A percentile compares a stretch with the other conserved stretches of the same genome.
Evolutionary conservation across 805 yeast genomes (phyloP).

Genomic region (Saccharomyces jurei): DNA sequence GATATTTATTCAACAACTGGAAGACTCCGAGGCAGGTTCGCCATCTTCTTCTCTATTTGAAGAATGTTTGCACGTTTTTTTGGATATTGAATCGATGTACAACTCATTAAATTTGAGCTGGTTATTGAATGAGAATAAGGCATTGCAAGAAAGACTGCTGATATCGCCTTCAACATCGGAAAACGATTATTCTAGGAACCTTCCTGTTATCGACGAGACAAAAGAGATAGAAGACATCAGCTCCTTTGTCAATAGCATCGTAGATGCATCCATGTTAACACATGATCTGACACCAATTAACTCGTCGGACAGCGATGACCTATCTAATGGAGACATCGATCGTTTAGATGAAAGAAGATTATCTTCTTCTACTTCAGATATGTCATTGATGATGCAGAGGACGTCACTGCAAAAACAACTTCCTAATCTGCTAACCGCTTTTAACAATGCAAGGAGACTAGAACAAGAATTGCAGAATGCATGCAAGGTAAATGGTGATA

Average conservation of each 20-base stretch:
- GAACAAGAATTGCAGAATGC: constrained; percentile 40
- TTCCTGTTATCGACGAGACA: not conserved
- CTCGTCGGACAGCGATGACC: not conserved
- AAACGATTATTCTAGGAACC: not conserved
- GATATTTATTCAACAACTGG: constrained; percentile 49
- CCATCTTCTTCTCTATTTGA: constrained; percentile 51
- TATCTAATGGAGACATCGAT: not conserved
- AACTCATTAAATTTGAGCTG: constrained; percentile 41
- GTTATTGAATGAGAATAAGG: constrained; percentile 26
- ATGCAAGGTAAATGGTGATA: not conserved
- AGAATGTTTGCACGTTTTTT: constrained; percentile 60
- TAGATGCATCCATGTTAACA: not conserved
- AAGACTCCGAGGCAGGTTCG: constrained; percentile 39
- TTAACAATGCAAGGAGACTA: constrained; percentile 50
- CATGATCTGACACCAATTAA: not conserved
- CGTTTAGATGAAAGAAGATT: constrained; percentile 9
- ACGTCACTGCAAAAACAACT: constrained; percentile 55
- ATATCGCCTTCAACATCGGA: not conserved
- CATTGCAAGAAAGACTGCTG: constrained; percentile 6
- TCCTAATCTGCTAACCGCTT: constrained; percentile 60
- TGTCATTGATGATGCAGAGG: constrained; percentile 36
- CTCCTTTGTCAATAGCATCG: constrained; percentile 4
- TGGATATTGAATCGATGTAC: constrained; percentile 69
- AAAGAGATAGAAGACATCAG: constrained; percentile 2
- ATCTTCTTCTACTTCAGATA: constrained; percentile 25